These are phyloP conservation scores for Diaporthe longicolla DNA, from an alignment of 2,329 filamentous ascomycete genomes.

Conservation along the genomic window DNA sequence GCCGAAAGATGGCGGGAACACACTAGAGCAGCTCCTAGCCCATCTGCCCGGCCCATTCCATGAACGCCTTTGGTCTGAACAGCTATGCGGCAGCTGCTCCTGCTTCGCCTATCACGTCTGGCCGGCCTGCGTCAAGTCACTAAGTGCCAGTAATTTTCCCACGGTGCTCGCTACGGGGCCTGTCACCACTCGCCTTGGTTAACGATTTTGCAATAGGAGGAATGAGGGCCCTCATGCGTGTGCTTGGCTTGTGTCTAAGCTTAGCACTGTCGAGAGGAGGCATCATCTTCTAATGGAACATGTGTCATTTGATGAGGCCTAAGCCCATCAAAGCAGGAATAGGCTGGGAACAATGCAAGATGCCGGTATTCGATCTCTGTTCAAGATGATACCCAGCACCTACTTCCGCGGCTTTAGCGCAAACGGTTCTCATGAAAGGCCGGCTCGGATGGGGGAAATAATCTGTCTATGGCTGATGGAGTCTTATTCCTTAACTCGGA, in stretches of 20 bases:
- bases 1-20: background rate
- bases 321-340: background rate
- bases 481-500: background rate
- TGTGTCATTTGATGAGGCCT: background rate
- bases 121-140: background rate
- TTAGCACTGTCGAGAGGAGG: background rate
- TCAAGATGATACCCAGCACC: background rate
- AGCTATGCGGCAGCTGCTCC: background rate
- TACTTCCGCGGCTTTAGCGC: background rate
- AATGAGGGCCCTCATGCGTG: too few species aligned
- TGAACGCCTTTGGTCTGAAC: background rate
- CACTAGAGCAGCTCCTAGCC: background rate
- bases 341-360: background rate
- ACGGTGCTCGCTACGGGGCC: background rate
- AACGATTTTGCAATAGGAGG: too few species aligned
- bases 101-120: background rate
- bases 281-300: background rate
- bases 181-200: background rate
- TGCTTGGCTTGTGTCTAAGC: background rate
- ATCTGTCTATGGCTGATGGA: background rate
- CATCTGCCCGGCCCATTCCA: conserved; percentile 13
- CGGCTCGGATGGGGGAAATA: background rate
- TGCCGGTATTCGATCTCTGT: conserved; percentile 12
- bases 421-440: background rate
- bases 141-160: background rate